phyloP scores from a whole-genome alignment of 1,284 basidiomycete species.

The Fomes fomentarius region DNA sequence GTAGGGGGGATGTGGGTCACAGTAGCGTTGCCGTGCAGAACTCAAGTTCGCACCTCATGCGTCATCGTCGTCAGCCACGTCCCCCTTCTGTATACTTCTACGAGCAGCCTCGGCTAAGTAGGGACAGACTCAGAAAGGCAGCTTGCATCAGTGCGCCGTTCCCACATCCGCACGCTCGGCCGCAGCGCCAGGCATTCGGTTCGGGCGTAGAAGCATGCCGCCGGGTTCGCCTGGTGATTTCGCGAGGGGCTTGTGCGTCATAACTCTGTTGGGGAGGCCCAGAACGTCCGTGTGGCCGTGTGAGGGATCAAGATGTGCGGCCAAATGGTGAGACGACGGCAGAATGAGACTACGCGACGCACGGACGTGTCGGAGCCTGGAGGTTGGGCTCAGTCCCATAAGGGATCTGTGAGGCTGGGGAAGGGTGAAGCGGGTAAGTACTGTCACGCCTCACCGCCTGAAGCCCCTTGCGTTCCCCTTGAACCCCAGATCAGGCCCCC shows the following conservation, averaged over 20 bases:
- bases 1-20: too few relatives aligned
- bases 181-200: too few relatives aligned
- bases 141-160: not conserved
- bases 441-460: not conserved
- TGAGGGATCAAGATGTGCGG: too few relatives aligned
- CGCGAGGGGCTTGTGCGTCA: slow-evolving; percentile 1
- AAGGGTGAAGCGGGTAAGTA: too few relatives aligned
- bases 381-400: too few relatives aligned
- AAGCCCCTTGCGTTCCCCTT: too few relatives aligned
- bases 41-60: not conserved
- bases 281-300: too few relatives aligned
- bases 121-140: too few relatives aligned
- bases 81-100: not conserved
- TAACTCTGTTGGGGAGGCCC: not conserved
- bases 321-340: not conserved
- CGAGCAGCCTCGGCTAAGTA: not conserved
- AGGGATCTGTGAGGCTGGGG: too few relatives aligned
- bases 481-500: slow-evolving; percentile 6
- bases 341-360: too few relatives aligned
- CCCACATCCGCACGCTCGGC: not conserved
- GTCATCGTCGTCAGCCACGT: not conserved
- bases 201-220: not conserved
- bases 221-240: not conserved
- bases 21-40: too few relatives aligned
- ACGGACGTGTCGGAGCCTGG: too few relatives aligned